These are phyloP conservation scores for Talaromyces verruculosus DNA, from an alignment of 2,329 filamentous ascomycete species.

Conservation along the genomic window DNA sequence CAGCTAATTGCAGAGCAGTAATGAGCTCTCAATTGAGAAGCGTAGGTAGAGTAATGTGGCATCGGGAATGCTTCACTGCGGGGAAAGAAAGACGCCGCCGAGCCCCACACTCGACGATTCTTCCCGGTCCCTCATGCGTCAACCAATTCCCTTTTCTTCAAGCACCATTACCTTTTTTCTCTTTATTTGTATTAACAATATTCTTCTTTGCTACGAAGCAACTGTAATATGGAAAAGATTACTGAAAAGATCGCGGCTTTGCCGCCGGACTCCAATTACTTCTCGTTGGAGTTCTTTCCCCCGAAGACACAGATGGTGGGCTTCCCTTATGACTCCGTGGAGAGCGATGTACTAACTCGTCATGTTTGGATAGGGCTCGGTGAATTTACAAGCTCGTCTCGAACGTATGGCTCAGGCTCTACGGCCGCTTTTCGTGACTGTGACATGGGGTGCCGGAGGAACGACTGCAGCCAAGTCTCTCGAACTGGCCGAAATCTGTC, in stretches of 20 bases:
- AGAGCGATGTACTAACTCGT: background rate
- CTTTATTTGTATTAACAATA: background rate
- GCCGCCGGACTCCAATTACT: conserved; percentile 77
- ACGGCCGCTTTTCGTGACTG: conserved; percentile 89
- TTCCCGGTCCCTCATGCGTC: background rate
- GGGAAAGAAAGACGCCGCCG: background rate
- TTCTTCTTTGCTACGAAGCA: background rate
- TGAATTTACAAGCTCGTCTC: conserved; percentile 87
- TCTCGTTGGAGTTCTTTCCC: conserved; percentile 98
- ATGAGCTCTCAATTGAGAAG: background rate
- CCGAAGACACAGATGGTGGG: conserved; percentile 86
- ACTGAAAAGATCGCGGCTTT: conserved; percentile 93
- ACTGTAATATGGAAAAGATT: conserved; percentile 72
- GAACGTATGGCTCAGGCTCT: conserved; percentile 92
- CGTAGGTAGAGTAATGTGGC: background rate
- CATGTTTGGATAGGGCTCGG: conserved; percentile 63
- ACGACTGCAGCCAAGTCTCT: conserved; percentile 88
- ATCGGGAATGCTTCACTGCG: conserved; percentile 8
- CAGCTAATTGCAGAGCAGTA: background rate
- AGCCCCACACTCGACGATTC: conserved; percentile 11
- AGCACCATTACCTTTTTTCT: background rate
- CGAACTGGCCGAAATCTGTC: conserved; percentile 91
- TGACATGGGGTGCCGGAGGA: conserved; percentile 96
- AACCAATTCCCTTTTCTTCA: background rate
- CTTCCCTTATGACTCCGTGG: conserved; percentile 18